Conservation (phyloP, 1,139 yeast species). For the Hyphopichia pseudoburtonii region DNA sequence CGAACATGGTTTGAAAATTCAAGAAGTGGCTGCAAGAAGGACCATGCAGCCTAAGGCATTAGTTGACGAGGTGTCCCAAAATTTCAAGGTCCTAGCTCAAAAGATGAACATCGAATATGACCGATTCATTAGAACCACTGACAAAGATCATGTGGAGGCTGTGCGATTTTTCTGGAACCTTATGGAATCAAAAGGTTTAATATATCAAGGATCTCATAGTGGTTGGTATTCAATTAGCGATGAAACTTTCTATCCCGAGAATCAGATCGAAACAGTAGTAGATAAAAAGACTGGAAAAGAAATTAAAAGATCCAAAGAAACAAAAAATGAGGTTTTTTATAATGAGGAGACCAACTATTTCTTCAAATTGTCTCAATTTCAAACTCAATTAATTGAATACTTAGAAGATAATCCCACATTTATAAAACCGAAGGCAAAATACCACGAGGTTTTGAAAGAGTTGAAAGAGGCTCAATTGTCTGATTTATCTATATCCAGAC, state of each 20-base stretch:
- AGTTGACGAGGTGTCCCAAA: conserved; percentile 67
- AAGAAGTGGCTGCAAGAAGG: conserved; percentile 58
- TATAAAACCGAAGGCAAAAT: conserved; percentile 63
- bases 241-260: conserved; percentile 89
- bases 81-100: conserved; percentile 63
- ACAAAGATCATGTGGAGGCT: conserved; percentile 65
- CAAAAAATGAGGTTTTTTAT: conserved; percentile 71
- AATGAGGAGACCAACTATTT: conserved; percentile 86
- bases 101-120: conserved; percentile 59
- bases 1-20: conserved; percentile 94
- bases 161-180: conserved; percentile 70
- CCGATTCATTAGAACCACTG: conserved; percentile 90
- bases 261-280: conserved; percentile 56
- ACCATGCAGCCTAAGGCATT: conserved; percentile 58
- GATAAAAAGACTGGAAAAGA: conserved; percentile 35
- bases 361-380: conserved; percentile 68
- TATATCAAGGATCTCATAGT: conserved; percentile 77
- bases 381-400: conserved; percentile 49
- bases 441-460: conserved; percentile 57
- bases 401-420: conserved; percentile 53
- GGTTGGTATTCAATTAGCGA: conserved; percentile 98
- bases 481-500: conserved; percentile 86
- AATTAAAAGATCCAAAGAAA: conserved; percentile 62
- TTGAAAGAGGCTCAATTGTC: conserved; percentile 46
- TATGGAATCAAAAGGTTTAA: conserved; percentile 59